Conservation (phyloP, 768 basidiomycete genomes). For the Pleurotus tuber-regium region DNA sequence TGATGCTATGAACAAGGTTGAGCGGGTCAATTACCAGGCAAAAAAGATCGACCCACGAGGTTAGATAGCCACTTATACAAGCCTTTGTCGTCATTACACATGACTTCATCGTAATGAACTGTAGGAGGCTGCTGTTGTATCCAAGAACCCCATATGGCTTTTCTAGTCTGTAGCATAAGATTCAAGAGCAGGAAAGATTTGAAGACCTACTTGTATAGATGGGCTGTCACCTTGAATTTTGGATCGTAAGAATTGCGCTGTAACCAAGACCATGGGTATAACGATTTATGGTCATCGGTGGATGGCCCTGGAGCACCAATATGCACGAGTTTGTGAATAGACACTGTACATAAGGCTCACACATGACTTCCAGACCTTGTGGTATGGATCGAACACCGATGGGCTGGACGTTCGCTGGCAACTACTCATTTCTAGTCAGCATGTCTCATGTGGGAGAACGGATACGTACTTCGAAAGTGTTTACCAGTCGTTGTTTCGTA, state of each 20-base stretch:
- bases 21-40: neutral
- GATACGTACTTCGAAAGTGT: constrained; percentile 71
- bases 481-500: constrained; percentile 88
- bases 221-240: constrained; percentile 11
- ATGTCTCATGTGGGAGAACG: neutral
- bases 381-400: constrained; percentile 48
- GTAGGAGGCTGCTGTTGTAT: constrained; percentile 76
- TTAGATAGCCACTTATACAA: constrained; percentile 80
- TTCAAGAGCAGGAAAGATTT: neutral
- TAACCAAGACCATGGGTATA: constrained; percentile 90
- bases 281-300: constrained; percentile 64
- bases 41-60: constrained; percentile 51
- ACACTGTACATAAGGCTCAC: constrained; percentile 40
- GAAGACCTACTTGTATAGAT: neutral
- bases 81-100: constrained; percentile 61
- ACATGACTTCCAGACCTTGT: constrained; percentile 72
- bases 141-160: constrained; percentile 77
- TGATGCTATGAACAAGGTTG: constrained; percentile 48
- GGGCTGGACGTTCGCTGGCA: constrained; percentile 73
- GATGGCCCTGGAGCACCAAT: constrained; percentile 45
- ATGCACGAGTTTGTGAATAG: neutral
- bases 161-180: constrained; percentile 33
- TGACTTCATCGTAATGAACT: constrained; percentile 69
- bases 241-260: constrained; percentile 75
- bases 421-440: constrained; percentile 40